Base-by-base conservation (phyloP, 345 rosid species). In the Aquilaria yunnanensis region DNA sequence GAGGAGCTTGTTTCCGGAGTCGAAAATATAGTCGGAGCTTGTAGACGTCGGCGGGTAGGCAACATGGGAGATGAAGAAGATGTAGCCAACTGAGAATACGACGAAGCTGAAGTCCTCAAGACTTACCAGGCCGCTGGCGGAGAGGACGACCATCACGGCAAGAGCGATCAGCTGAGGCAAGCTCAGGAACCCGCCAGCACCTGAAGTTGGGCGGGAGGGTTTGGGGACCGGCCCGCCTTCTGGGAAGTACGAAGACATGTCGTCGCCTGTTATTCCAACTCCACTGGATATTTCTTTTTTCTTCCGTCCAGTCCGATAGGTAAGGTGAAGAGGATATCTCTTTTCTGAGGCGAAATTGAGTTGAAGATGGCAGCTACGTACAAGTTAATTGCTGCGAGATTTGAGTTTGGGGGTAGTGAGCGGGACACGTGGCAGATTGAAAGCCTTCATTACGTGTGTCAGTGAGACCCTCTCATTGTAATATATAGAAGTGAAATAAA, bases 91-190 rank as follows among this genome's bases (percentile, higher is more conserved):
- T 2, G 92, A 81, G 49, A 80, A 74, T 67, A 72, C 63, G 16
- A 79, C 71, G 69, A 90, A 93, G 23, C 74, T 67, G 0, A 90
- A 67, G 67, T 93, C 98, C 54, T 73, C 65, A 47, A 62, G 61
- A 57, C 82, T 67, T 11, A 90, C 85, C 82, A 83, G 72, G 69
- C 96, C 89, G 49, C 87, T 84, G 12, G 97, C 90, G 12, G 96
- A 57, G 66, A 80, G 74, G 71, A 87, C 75, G 13, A 78, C 31
- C 69, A 79, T 70, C 30, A 86, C 58, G 2, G 90, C 93, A 3
- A 92, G 86, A 60, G 74, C 62, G 54, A 81, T 89, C 63, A 92
- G 89, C 50, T 84, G 94, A 13, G 73, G 83, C 61, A 85, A 80
- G 66, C 77, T 81, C 50, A 81, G 65, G 66, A 78, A 71, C 14